These are phyloP conservation scores for Fusarium penzigii DNA, from an alignment of 2,329 filamentous ascomycete genomes.

Conservation along the genomic window DNA sequence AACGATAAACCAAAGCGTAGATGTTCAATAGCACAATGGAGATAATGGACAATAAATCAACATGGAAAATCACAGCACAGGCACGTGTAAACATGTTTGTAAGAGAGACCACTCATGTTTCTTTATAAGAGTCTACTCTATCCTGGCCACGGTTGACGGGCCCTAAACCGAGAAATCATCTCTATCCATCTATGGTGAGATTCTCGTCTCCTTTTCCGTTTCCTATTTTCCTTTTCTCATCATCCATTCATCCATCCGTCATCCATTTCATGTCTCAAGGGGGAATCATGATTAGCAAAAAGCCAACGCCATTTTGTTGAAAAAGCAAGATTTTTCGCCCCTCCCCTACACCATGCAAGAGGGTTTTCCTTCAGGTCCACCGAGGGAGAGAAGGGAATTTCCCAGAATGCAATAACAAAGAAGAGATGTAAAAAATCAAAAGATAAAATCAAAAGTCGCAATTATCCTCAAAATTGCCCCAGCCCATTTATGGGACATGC, in stretches of 20 bases:
- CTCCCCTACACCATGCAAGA: conserved; percentile 32
- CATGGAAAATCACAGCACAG: neutral
- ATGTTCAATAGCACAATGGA: too few species aligned
- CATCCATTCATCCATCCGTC: conserved; percentile 25
- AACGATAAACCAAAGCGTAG: too few species aligned
- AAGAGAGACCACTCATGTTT: conserved; percentile 14
- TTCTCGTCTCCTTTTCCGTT: conserved; percentile 6
- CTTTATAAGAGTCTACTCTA: conserved; percentile 30
- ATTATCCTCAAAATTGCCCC: conserved; percentile 31
- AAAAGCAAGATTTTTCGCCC: conserved; percentile 41
- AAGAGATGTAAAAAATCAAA: conserved; percentile 25
- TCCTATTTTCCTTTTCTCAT: conserved; percentile 4
- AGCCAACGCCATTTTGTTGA: conserved; percentile 43
- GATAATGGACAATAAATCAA: neutral
- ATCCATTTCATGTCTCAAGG: conserved; percentile 33
- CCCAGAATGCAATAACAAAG: conserved; percentile 26
- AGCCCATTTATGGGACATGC: conserved; percentile 36
- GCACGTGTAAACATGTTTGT: neutral
- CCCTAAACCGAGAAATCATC: conserved; percentile 25
- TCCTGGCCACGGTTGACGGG: conserved; percentile 48
- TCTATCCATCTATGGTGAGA: conserved; percentile 22
- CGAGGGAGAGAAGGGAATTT: conserved; percentile 16
- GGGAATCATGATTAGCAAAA: conserved; percentile 41
- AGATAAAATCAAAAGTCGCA: conserved; percentile 20
- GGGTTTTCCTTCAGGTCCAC: conserved; percentile 15